Percentiles rank a stretch among this genome's conserved stretches.
phyloP scores from a whole-genome alignment of 345 rosid genomes.

The Tarenaya hassleriana region DNA sequence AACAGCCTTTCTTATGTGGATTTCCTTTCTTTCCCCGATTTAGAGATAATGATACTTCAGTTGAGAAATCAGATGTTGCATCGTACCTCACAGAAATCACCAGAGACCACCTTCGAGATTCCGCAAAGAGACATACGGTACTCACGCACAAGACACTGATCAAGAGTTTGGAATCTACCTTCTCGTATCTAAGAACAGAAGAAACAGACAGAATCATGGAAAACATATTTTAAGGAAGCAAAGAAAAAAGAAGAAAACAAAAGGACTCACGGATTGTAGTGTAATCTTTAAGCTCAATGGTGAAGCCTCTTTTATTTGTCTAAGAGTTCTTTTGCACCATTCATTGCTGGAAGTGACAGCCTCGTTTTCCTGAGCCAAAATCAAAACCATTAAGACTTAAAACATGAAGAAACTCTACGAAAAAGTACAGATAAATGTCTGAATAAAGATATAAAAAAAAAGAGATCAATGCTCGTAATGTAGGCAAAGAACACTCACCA shows the following conservation, averaged over 20 bases:
- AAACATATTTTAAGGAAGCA: conserved; percentile 3
- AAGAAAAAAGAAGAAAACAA: conserved; percentile 12
- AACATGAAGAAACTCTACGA: conserved; percentile 6
- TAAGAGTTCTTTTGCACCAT: conserved; percentile 53
- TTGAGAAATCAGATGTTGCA: conserved; percentile 8
- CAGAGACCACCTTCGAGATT: conserved; percentile 52
- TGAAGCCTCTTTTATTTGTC: conserved; percentile 71
- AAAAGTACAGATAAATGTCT: conserved; percentile 5
- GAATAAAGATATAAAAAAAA: background rate
- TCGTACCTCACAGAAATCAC: conserved; percentile 75
- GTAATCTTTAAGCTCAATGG: conserved; percentile 88
- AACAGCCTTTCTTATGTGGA: no score
- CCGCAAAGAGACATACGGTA: conserved; percentile 55
- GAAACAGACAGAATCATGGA: conserved; percentile 13
- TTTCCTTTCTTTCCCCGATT: no score
- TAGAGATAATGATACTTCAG: conserved; percentile 4
- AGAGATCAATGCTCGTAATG: background rate
- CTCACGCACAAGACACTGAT: conserved; percentile 80
- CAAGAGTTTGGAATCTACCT: conserved; percentile 84
- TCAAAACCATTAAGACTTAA: background rate
- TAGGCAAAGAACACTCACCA: conserved; percentile 46
- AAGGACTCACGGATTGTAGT: conserved; percentile 61
- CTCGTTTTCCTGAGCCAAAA: conserved; percentile 48
- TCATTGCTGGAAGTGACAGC: conserved; percentile 42
- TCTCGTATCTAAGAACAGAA: conserved; percentile 54